Evolutionary conservation across 2,329 filamentous ascomycete species (phyloP).

Genomic region (Xylariaceae sp.): DNA sequence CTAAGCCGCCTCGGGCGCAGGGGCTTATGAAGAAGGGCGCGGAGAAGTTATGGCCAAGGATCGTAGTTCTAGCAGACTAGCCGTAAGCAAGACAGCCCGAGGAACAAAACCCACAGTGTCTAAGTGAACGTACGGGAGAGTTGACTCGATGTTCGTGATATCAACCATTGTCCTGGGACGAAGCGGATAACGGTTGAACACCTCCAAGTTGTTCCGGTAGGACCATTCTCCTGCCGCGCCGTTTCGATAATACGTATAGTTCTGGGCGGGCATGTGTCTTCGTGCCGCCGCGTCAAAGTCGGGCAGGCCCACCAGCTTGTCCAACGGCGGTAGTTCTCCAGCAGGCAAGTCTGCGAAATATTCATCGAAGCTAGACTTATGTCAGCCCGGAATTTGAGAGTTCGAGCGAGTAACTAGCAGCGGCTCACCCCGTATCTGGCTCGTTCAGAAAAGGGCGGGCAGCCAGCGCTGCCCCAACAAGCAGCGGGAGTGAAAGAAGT

Average conservation of each 20-base stretch:
- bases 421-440: constrained; percentile 44
- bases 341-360: constrained; percentile 39
- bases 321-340: constrained; percentile 45
- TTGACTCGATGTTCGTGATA: constrained; percentile 46
- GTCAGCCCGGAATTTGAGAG: constrained; percentile 2
- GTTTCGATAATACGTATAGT: constrained; percentile 62
- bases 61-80: constrained; percentile 39
- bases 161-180: constrained; percentile 54
- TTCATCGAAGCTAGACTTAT: constrained; percentile 39
- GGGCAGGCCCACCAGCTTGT: constrained; percentile 50
- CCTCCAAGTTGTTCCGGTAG: constrained; percentile 60
- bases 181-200: constrained; percentile 52
- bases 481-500: constrained; percentile 32
- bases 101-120: not conserved
- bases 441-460: constrained; percentile 49
- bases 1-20: constrained; percentile 42
- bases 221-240: constrained; percentile 59
- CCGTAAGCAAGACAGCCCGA: not conserved
- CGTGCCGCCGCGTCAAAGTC: constrained; percentile 59
- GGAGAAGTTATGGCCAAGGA: constrained; percentile 47
- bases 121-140: constrained; percentile 32
- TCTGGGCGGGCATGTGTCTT: constrained; percentile 47
- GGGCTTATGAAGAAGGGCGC: constrained; percentile 49
- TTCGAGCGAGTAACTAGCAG: not conserved
- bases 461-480: constrained; percentile 41